Base-by-base conservation (phyloP, 2,329 filamentous ascomycete genomes). In the Beauveria pseudobassiana region DNA sequence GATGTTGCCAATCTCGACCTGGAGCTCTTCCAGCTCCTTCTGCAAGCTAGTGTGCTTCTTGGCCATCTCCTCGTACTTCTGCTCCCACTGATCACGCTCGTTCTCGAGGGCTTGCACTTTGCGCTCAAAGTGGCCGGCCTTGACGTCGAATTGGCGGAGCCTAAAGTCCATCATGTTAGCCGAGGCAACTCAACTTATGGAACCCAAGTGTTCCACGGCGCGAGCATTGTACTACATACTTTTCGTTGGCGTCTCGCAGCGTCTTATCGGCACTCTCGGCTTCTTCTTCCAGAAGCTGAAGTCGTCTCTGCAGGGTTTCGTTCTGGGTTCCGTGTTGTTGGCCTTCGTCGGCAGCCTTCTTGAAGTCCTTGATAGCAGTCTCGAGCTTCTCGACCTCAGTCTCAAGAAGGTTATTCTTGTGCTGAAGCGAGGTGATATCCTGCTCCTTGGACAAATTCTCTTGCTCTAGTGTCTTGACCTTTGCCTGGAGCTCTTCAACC, bases 61-160 rank as follows among this genome's bases (percentile, higher is more conserved):
- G 70, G 88, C 78, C 89, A 96, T 96, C 77, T 98, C 93, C 80
- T 98, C 95, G 81, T 96, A 98, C 83, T 99, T 98, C 78, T 83
- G 76, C 83, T 98, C 95, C 93, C 93, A 97, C 78, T 93, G 87
- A 78, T 97, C 92, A 72, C 91, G 89, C 76, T 93, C 86, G 73
- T 86, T 82, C 81, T 99, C 95, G 73, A 97, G 87, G 71, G 95
- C 93, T 79, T 97, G 91, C 70, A 98, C 95, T 84, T 98, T 98
- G 80, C 95, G 95, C 83, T 99, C 95, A 79, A 93, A 98, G 82
- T 99, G 93, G 72, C 93, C 95, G 73, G 93, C 93, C 85, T 98
- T 98, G 80, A 98, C 92, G 76, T 99, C 95, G 80, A 95, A 97
- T 82, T 96, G 93, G 77, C 95, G 93, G 74, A 98, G 91, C 82